Evolutionary conservation across 1,284 basidiomycete genomes (phyloP).

Genomic region (Naganishia albida): DNA sequence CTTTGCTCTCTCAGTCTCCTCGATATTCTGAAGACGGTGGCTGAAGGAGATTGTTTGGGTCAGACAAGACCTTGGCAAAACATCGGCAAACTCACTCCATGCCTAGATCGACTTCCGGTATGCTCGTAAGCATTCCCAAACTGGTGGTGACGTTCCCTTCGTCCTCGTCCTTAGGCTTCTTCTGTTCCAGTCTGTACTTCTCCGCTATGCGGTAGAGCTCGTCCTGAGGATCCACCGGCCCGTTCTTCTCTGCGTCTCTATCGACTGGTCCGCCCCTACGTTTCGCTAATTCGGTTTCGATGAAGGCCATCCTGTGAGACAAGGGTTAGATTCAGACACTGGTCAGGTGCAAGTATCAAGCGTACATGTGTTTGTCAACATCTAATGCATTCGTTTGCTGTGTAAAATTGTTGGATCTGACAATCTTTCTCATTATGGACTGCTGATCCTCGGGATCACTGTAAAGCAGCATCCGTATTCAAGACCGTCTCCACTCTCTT

Average conservation of each 20-base stretch:
- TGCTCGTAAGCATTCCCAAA: constrained; percentile 89
- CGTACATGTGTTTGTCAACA: constrained; percentile 94
- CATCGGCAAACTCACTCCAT: constrained; percentile 75
- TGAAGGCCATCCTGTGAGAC: constrained; percentile 85
- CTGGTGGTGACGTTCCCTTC: constrained; percentile 92
- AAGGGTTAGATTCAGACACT: neutral
- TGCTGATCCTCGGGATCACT: constrained; percentile 61
- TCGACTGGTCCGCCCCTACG: constrained; percentile 63
- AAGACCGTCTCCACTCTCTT: neutral
- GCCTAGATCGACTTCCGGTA: constrained; percentile 94
- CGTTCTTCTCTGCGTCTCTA: constrained; percentile 53
- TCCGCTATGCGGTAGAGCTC: constrained; percentile 79
- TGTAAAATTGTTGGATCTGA: constrained; percentile 90
- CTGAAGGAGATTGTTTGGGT: constrained; percentile 56
- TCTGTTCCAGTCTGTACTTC: constrained; percentile 56
- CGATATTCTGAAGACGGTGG: constrained; percentile 86
- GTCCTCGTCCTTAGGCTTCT: constrained; percentile 55
- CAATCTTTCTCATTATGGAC: constrained; percentile 66
- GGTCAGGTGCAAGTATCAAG: neutral
- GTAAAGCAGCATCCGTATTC: neutral
- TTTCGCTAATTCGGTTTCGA: constrained; percentile 86
- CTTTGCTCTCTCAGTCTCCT: constrained; percentile 95
- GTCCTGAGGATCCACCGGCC: constrained; percentile 67
- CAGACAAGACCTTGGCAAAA: neutral
- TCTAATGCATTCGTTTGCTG: constrained; percentile 93